These are phyloP conservation scores for Candida glaebosa DNA, from an alignment of 805 yeast species.

Conservation along the genomic window DNA sequence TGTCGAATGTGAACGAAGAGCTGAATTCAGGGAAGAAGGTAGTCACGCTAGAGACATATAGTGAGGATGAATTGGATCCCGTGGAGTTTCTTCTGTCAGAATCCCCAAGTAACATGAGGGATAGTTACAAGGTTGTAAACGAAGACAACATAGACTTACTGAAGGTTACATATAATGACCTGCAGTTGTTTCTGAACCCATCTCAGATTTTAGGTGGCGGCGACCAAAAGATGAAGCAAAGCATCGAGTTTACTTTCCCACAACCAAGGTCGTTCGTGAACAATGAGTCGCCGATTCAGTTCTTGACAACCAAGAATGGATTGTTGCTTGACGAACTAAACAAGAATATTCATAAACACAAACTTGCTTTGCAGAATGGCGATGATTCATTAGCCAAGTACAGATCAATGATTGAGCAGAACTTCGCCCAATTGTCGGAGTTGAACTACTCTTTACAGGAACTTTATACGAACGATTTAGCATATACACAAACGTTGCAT, in stretches of 20 bases:
- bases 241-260: not conserved
- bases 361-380: constrained; percentile 27
- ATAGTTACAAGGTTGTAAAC: not conserved
- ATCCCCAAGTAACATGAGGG: constrained; percentile 8
- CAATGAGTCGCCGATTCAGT: constrained; percentile 13
- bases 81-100: constrained; percentile 19
- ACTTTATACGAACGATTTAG: constrained; percentile 38
- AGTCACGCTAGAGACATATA: constrained; percentile 1
- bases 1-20: not conserved
- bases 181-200: constrained; percentile 7
- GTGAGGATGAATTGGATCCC: constrained; percentile 22
- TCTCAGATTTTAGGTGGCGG: not conserved
- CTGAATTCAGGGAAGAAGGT: constrained; percentile 1
- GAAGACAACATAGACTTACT: not conserved
- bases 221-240: not conserved
- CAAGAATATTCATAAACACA: constrained; percentile 22
- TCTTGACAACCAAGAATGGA: constrained; percentile 11
- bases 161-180: constrained; percentile 1
- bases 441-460: constrained; percentile 44
- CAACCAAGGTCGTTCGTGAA: not conserved
- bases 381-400: constrained; percentile 26
- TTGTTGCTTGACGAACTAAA: constrained; percentile 16
- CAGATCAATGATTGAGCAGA: constrained; percentile 24
- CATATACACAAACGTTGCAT: constrained; percentile 21
- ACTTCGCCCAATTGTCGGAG: constrained; percentile 39